These are phyloP conservation scores for Rhodotorula taiwanensis DNA, from an alignment of 768 basidiomycete species.

Conservation along the genomic window DNA sequence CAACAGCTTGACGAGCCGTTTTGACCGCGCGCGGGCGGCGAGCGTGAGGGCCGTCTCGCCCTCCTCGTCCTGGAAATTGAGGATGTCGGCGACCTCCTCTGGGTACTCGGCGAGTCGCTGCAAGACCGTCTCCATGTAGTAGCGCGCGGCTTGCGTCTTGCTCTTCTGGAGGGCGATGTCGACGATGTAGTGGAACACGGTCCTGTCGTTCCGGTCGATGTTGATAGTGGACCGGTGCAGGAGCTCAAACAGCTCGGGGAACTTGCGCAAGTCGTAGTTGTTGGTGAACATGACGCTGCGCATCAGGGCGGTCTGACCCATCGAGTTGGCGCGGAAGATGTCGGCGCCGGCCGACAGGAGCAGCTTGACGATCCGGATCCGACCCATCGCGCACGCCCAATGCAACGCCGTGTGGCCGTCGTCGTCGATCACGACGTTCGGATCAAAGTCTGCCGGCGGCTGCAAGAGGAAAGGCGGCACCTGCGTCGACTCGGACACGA, in stretches of 20 bases:
- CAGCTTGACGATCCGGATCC: constrained; percentile 88
- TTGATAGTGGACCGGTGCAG: constrained; percentile 96
- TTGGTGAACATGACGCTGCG: constrained; percentile 99
- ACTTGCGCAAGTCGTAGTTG: constrained; percentile 98
- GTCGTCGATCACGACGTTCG: constrained; percentile 94
- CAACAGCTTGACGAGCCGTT: constrained; percentile 87
- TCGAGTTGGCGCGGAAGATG: constrained; percentile 91
- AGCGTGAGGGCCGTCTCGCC: constrained; percentile 96
- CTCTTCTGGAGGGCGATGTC: constrained; percentile 96
- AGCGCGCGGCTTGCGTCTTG: constrained; percentile 93
- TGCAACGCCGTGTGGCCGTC: constrained; percentile 95
- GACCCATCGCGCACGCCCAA: constrained; percentile 99
- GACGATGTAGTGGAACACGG: constrained; percentile 95
- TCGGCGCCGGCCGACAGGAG: constrained; percentile 89
- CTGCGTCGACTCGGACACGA: constrained; percentile 91
- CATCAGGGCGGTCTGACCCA: constrained; percentile 96
- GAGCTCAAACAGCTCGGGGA: constrained; percentile 92
- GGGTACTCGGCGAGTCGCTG: constrained; percentile 82
- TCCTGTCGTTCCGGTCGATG: constrained; percentile 95
- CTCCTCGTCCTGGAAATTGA: constrained; percentile 98
- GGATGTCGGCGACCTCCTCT: constrained; percentile 90
- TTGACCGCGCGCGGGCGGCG: constrained; percentile 90
- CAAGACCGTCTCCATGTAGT: constrained; percentile 97
- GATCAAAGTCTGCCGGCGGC: constrained; percentile 85
- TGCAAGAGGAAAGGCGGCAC: constrained; percentile 77